Percentiles rank a stretch among this genome's conserved stretches.
These are phyloP conservation scores for Alnus rubra DNA, from an alignment of 306 rosid genomes.

Conservation along the genomic window DNA sequence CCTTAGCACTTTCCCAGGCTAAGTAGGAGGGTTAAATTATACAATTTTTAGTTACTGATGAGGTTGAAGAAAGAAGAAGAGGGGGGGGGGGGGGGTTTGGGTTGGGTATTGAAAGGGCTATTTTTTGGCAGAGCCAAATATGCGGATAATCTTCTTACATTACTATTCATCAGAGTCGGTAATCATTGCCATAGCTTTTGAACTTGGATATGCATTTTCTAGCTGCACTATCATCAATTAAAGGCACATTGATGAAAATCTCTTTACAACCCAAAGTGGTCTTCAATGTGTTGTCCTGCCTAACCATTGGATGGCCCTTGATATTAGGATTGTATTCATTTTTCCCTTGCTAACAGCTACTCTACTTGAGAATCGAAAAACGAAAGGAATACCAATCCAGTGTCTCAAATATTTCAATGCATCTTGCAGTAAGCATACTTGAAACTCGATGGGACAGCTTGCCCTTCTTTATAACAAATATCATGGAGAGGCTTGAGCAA, in stretches of 20 bases:
- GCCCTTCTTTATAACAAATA: too few species aligned
- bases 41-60: neutral
- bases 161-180: constrained; percentile 5
- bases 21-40: constrained; percentile 5
- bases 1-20: constrained; percentile 9
- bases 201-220: neutral
- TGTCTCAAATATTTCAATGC: too few species aligned
- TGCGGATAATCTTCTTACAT: constrained; percentile 4
- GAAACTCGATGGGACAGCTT: too few species aligned
- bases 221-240: neutral
- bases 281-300: neutral
- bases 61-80: neutral
- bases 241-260: neutral
- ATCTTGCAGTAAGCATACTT: too few species aligned
- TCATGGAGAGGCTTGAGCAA: neutral
- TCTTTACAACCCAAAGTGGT: neutral
- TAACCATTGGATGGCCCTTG: too few species aligned
- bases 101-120: neutral
- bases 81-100: neutral
- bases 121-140: neutral
- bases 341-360: too few species aligned
- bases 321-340: too few species aligned
- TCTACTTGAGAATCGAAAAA: too few species aligned
- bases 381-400: too few species aligned
- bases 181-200: constrained; percentile 9